Evolutionary conservation across 371 early-diverging fungal genomes (phyloP), one percentile per base, ranked within the genome.

Genomic region (Mucor sp.): DNA sequence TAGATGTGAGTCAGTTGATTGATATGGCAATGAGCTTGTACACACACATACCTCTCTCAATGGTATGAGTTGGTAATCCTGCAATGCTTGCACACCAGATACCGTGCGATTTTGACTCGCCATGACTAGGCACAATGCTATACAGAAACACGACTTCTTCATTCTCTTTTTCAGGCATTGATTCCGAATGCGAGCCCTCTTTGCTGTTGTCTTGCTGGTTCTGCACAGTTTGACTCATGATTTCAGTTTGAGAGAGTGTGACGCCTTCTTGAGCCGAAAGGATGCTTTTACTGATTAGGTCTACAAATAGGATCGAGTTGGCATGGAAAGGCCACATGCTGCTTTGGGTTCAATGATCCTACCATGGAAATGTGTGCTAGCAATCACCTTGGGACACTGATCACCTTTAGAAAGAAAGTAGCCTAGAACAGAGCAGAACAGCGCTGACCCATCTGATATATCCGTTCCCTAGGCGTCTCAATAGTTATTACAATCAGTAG

Each of bases 361-460:
- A 82, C 87, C 89, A 72, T 91, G 90, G 67, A 89, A 89, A 65
- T 91, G 91, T 0, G 91, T 89, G 23, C 86, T 85, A 0, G 87
- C 82, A 2, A 89, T n/a, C 2, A 87, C 72, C 44, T 74, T 82
- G 33, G 81, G 82, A 33, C 86, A 86, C 8, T 73, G 27, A 11
- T 41, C 21, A 2, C 71, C 77, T 25, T 71, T 77, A 1, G 66
- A 67, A 27, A 85, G 50, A 67, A 90, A 83, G 28, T 85, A 59
- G 28, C 84, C 84, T n/a, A 92, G 19, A 0, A 81, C 78, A 3
- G 85, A 84, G 60, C 85, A 85, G 55, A 90, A 83, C 28, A 92
- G 66, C 1, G 86, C 87, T 32, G 89, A 81, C 8, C 92, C 92
- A 65, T 90, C 89, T 39, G 61, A 32, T 23, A 66, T 60, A 37